Percentiles rank a stretch among this genome's conserved stretches.
phyloP scores from a whole-genome alignment of 2,329 filamentous ascomycete genomes.

The Aspergillus bombycis region DNA sequence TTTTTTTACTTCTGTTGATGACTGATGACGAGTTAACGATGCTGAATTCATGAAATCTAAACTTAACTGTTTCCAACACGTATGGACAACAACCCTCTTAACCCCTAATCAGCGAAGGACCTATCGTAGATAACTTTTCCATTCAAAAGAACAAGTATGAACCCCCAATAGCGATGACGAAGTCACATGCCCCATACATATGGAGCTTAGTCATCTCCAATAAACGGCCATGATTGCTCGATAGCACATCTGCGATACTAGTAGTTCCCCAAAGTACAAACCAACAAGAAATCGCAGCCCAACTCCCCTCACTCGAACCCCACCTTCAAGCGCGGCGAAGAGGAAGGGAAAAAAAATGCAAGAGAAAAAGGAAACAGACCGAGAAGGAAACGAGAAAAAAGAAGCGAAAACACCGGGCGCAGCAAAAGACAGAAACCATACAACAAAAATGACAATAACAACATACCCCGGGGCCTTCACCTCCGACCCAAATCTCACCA shows the following conservation, averaged over 20 bases:
- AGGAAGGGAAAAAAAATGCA: not conserved
- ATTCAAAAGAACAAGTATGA: not conserved
- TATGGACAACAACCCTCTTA: not conserved
- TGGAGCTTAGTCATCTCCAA: not conserved
- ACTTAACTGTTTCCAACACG: not conserved
- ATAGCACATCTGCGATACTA: not conserved
- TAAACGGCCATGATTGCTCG: not conserved
- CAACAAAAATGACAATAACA: constrained; percentile 25
- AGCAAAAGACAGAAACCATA: not conserved
- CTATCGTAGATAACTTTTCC: not conserved
- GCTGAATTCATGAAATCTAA: not conserved
- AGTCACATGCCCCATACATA: not conserved
- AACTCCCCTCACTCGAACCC: constrained; percentile 5
- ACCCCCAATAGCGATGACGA: not conserved
- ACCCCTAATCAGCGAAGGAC: not conserved
- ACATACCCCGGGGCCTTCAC: constrained; percentile 13
- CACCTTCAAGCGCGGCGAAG: not conserved
- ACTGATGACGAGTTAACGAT: constrained; percentile 9
- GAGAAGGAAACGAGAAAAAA: not conserved
- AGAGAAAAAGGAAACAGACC: not conserved
- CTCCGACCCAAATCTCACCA: constrained; percentile 31
- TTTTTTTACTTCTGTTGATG: not conserved
- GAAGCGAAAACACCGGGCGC: not conserved
- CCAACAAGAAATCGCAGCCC: constrained; percentile 1
- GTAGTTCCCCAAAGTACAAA: not conserved